A percentile compares a stretch with the other conserved stretches of the same genome.
phyloP scores from a whole-genome alignment of 2,329 filamentous ascomycete genomes.

The Penicillium crustosum region DNA sequence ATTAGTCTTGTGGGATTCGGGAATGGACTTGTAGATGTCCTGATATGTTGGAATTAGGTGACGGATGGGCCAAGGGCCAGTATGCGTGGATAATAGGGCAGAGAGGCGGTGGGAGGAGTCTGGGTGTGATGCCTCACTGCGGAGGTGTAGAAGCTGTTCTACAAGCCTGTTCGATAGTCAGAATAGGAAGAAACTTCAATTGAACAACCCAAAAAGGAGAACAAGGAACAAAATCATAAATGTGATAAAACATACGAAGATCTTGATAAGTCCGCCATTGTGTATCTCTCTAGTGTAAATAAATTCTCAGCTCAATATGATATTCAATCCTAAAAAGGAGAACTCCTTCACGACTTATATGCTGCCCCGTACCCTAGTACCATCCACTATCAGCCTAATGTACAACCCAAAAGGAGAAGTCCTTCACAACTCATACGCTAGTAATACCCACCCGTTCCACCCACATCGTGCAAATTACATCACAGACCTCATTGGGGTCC shows the following conservation, averaged over 20 bases:
- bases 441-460: background rate
- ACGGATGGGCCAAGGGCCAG: conserved; percentile 13
- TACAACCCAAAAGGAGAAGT: background rate
- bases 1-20: conserved; percentile 13
- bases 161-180: conserved; percentile 12
- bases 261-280: conserved; percentile 5
- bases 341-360: background rate
- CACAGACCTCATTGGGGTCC: background rate
- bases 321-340: background rate
- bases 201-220: background rate
- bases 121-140: conserved; percentile 14
- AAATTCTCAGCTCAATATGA: background rate
- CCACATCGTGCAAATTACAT: background rate
- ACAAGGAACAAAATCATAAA: background rate
- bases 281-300: background rate
- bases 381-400: background rate
- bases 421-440: background rate
- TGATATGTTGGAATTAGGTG: conserved; percentile 14
- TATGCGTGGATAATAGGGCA: conserved; percentile 13
- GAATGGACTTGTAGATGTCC: conserved; percentile 18
- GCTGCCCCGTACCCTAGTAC: background rate
- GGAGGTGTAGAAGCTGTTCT: conserved; percentile 16
- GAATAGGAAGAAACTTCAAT: background rate
- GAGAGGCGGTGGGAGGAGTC: conserved; percentile 14
- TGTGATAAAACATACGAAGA: conserved; percentile 3